phyloP scores from a whole-genome alignment of 768 basidiomycete genomes.

The Xerocomellus intermedius region DNA sequence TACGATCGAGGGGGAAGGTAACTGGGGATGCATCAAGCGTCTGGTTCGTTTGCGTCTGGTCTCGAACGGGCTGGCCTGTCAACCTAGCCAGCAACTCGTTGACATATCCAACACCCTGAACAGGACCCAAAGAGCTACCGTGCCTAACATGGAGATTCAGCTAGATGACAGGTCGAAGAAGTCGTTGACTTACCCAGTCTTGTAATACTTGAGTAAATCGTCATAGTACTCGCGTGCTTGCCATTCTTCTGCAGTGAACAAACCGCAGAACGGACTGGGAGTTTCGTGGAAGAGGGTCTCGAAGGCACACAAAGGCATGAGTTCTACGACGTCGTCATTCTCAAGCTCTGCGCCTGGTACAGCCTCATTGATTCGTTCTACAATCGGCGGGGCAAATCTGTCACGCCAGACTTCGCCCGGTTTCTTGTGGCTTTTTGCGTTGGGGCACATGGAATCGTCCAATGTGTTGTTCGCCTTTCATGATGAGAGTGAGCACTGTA shows the following conservation, averaged over 20 bases:
- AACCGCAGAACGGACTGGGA: slow-evolving; percentile 64
- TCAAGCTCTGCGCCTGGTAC: slow-evolving; percentile 64
- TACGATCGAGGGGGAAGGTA: slow-evolving; percentile 73
- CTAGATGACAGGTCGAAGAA: neutral
- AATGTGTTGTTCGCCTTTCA: slow-evolving; percentile 63
- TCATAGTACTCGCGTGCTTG: slow-evolving; percentile 62
- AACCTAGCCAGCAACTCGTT: slow-evolving; percentile 88
- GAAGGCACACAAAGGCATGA: slow-evolving; percentile 79
- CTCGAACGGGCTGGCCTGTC: slow-evolving; percentile 58
- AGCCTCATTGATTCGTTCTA: slow-evolving; percentile 54
- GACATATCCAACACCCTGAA: slow-evolving; percentile 84
- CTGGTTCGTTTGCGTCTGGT: slow-evolving; percentile 72
- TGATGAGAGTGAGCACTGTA: slow-evolving; percentile 1
- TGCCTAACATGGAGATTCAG: slow-evolving; percentile 42
- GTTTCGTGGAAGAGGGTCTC: slow-evolving; percentile 58
- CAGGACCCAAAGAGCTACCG: slow-evolving; percentile 65
- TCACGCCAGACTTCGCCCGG: slow-evolving; percentile 55
- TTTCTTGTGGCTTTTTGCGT: slow-evolving; percentile 42
- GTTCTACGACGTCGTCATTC: slow-evolving; percentile 49
- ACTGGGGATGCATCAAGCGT: slow-evolving; percentile 64
- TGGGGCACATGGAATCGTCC: slow-evolving; percentile 63
- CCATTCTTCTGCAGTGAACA: slow-evolving; percentile 70
- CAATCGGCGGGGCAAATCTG: slow-evolving; percentile 54
- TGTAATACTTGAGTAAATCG: slow-evolving; percentile 79
- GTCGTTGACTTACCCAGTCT: slow-evolving; percentile 53